Evolutionary conservation across 306 rosid genomes (phyloP), one percentile per base, ranked within the genome.

Genomic region (Geum urbanum): DNA sequence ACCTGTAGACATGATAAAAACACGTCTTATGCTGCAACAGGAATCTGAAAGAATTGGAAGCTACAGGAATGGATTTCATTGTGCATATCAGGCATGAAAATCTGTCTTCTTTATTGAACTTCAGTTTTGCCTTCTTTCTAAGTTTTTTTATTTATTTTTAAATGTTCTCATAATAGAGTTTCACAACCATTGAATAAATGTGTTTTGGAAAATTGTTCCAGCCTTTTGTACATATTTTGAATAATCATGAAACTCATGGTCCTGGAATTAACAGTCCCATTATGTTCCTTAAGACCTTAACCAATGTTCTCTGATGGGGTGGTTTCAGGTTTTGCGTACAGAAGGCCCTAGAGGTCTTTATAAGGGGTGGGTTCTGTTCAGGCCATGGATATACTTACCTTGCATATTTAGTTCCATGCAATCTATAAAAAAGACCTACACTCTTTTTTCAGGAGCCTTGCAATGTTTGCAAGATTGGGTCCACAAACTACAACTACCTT

Each of bases 401-500:
- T 58, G 12, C 15, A 24, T 67, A 4, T 32, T n/a, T 27, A 20
- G 39, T 61, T 62, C 35, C 37, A n/a, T 67, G 50, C 48, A 18
- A 45, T 71, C 58, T 65, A 59, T 32, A 32, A 1, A 39, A 52
- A 14, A 15, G 13, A 14, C 3, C 4, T n/a, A n/a, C n/a, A 24
- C 6, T 58, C 14, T 44, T 54, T 70, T 63, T 73, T 74, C 89
- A 94, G 99, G 88, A 94, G 99, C 61, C 84, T 94, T 52, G 82
- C 96, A 37, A 83, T 86, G 56, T 89, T 88, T 67, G 92, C 97
- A 71, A 84, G 97, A 83, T 76, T 94, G 78, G 97, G 97, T 63
- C 99, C 99, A 9, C 99, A 94, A 82, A 89, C 97, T 70, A 91
- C 92, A 71, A 89, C 91, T 44, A 94, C 96, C 64, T 89, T 94